Conservation (phyloP, 164 flowering plant genomes). For the Dillenia turbinata region DNA sequence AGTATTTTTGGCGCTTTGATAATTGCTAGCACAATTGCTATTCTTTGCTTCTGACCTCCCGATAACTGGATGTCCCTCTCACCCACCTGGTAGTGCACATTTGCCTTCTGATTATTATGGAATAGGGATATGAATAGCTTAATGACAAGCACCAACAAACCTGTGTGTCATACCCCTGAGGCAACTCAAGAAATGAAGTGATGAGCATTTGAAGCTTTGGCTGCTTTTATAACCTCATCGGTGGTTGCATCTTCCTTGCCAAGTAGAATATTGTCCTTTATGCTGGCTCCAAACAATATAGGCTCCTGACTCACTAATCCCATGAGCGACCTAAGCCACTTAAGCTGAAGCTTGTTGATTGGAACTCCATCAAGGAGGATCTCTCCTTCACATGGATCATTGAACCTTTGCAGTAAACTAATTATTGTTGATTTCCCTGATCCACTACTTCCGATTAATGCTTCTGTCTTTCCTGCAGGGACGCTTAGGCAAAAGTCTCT, state of each 20-base stretch:
- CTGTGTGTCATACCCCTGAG: conserved; percentile 87
- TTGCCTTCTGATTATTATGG: too few relatives aligned
- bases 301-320: conserved; percentile 96
- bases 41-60: conserved; percentile 89
- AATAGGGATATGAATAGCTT: not conserved
- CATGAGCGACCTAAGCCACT: conserved; percentile 90
- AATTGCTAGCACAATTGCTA: conserved; percentile 77
- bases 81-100: conserved; percentile 42
- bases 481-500: conserved; percentile 43
- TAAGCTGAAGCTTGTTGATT: conserved; percentile 59
- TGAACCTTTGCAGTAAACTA: conserved; percentile 67
- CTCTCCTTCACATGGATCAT: conserved; percentile 70
- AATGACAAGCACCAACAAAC: conserved; percentile 23
- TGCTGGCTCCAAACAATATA: conserved; percentile 69
- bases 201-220: conserved; percentile 86
- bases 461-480: conserved; percentile 65
- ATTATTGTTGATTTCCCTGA: conserved; percentile 88
- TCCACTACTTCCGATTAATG: conserved; percentile 83
- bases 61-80: conserved; percentile 86
- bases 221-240: conserved; percentile 64
- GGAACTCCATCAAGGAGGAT: conserved; percentile 61
- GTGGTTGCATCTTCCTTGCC: conserved; percentile 75
- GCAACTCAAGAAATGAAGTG: conserved; percentile 61
- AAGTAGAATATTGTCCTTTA: conserved; percentile 76
- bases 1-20: conserved; percentile 68